phyloP scores from a whole-genome alignment of 495 filamentous ascomycete genomes.

The Evernia prunastri region DNA sequence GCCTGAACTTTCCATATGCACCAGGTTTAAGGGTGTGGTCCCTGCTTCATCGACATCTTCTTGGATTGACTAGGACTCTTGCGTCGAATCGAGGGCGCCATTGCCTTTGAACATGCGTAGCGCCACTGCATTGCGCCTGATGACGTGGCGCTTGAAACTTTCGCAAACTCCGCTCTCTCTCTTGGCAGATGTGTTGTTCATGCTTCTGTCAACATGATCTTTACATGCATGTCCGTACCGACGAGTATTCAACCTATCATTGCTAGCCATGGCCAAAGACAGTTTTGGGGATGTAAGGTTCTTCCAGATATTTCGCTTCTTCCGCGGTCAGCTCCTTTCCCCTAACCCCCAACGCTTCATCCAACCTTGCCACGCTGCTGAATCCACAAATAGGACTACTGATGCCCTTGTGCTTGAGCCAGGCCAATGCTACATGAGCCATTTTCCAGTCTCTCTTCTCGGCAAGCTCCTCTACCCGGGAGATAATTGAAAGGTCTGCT shows the following conservation, averaged over 20 bases:
- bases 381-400: constrained; percentile 61
- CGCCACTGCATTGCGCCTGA: too few relatives aligned
- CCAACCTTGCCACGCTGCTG: constrained; percentile 48
- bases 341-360: constrained; percentile 50
- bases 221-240: too few relatives aligned
- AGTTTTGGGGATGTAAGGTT: constrained; percentile 53
- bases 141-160: too few relatives aligned
- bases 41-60: too few relatives aligned
- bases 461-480: constrained; percentile 48
- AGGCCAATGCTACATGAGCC: constrained; percentile 52
- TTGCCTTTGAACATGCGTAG: too few relatives aligned
- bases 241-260: background rate
- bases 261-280: constrained; percentile 18
- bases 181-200: background rate
- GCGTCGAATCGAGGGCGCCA: too few relatives aligned
- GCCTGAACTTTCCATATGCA: too few relatives aligned
- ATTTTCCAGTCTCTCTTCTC: constrained; percentile 48
- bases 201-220: too few relatives aligned
- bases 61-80: too few relatives aligned
- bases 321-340: constrained; percentile 51
- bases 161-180: too few relatives aligned
- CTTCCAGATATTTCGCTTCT: constrained; percentile 60
- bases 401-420: constrained; percentile 47
- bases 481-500: constrained; percentile 44
- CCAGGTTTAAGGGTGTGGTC: too few relatives aligned